These are phyloP conservation scores for Anthoceros angustus DNA, from an alignment of 225 moss, liverwort and hornwort species.

Conservation along the genomic window DNA sequence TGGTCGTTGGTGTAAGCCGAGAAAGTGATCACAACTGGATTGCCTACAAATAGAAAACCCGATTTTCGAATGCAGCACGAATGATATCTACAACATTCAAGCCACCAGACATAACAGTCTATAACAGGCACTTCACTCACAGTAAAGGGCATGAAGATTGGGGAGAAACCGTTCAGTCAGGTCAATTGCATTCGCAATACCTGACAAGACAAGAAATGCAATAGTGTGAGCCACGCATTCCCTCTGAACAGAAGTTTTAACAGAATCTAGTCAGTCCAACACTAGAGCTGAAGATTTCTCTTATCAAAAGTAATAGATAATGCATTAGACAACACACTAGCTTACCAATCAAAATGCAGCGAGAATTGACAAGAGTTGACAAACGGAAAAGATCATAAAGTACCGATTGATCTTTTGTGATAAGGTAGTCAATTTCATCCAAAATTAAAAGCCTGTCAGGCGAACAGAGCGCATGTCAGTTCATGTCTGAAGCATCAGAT, in stretches of 20 bases:
- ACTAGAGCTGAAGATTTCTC: background rate
- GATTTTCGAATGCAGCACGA: background rate
- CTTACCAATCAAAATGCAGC: slow-evolving; percentile 71
- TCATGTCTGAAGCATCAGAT: background rate
- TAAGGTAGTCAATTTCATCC: slow-evolving; percentile 97
- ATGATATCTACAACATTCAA: background rate
- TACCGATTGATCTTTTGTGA: slow-evolving; percentile 76
- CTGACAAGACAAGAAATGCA: slow-evolving; percentile 22
- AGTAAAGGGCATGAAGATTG: slow-evolving; percentile 55
- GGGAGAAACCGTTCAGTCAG: slow-evolving; percentile 82
- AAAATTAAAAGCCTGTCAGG: slow-evolving; percentile 62
- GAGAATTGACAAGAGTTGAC: slow-evolving; percentile 46
- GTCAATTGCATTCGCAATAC: slow-evolving; percentile 78
- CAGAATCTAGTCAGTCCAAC: background rate
- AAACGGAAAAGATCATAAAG: slow-evolving; percentile 79
- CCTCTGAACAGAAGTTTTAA: background rate
- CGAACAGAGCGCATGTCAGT: background rate
- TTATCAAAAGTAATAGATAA: background rate
- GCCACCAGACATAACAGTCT: background rate
- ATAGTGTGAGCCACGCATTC: background rate
- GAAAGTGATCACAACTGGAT: slow-evolving; percentile 73
- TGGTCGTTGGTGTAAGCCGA: slow-evolving; percentile 85
- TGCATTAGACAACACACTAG: slow-evolving; percentile 8
- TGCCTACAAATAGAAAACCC: slow-evolving; percentile 27
- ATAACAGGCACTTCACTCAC: slow-evolving; percentile 19